These are phyloP conservation scores for Candida tetrigidarum DNA, from an alignment of 1,139 yeast genomes.

Conservation along the genomic window DNA sequence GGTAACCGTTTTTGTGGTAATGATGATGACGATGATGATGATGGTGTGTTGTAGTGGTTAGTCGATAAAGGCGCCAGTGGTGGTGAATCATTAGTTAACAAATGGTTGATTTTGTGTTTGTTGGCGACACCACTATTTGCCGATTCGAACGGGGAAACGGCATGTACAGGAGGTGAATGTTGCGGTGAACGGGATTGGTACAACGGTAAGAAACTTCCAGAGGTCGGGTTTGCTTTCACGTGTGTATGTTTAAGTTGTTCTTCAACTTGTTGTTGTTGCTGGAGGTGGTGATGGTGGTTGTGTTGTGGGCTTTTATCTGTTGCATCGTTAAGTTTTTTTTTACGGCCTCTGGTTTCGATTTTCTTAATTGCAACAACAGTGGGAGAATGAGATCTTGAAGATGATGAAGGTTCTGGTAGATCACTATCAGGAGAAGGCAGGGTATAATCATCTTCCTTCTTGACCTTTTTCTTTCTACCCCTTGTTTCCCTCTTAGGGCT, in stretches of 20 bases:
- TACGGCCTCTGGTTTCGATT: constrained; percentile 19
- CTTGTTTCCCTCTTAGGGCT: constrained; percentile 17
- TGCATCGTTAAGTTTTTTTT: constrained; percentile 13
- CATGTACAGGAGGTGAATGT: neutral
- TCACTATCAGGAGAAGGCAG: neutral
- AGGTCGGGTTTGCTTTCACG: neutral
- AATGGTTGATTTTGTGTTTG: constrained; percentile 19
- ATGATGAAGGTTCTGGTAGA: no score
- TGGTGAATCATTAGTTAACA: constrained; percentile 16
- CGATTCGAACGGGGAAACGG: neutral
- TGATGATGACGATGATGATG: neutral
- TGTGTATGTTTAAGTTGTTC: neutral
- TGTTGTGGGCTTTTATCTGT: neutral
- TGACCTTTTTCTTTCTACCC: constrained; percentile 14
- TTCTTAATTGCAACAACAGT: constrained; percentile 5
- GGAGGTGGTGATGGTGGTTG: no score
- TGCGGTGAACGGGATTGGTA: neutral
- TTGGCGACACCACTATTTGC: neutral
- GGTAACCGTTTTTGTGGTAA: neutral
- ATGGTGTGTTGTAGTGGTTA: neutral
- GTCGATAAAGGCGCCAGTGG: constrained; percentile 6
- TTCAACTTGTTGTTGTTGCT: no score
- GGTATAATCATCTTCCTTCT: neutral
- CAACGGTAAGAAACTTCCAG: neutral
- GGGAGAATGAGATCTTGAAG: neutral